Evolutionary conservation across 1,139 yeast species (phyloP), one percentile per base, ranked within the genome.

Genomic region (Geotrichum klebahnii): DNA sequence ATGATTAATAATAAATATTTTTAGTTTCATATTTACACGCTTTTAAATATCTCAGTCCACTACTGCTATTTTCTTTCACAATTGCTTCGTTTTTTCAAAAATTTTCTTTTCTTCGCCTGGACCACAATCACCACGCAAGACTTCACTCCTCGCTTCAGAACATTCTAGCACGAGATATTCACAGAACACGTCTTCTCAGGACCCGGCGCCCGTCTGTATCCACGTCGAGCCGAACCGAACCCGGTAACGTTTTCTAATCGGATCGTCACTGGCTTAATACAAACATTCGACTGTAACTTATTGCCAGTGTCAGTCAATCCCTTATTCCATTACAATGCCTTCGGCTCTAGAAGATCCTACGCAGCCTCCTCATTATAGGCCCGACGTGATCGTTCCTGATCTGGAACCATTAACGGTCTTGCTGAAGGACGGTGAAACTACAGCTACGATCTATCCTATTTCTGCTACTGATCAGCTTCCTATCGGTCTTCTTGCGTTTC

Each of bases 401-500:
- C 50, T 63, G 32, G 57, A 53, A 29, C 75, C 74, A 16, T 68
- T 77, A 59, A 86, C 96, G 0, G 87, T 89, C 2, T 69, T 87
- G 23, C 73, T 89, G 31, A 83, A 85, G 63, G 97, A 90, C 66
- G 92, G 92, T 10, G 90, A 85, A 61, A 88, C 96, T 0, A 81
- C 90, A 1, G 97, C 97, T 1, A 89, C 97, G 5, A 82, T 90
- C 54, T 88, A 88, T 62, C 97, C 98, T 2, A 78, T 90, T 19
- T 79, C 80, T 57, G 76, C 80, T 23, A 74, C 81, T 0, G 73
- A 72, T 24, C 70, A 75, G 45, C 71, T 92, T 12, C 97, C 97
- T 0, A 78, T 79, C 1, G 94, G 89, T 0, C 72, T 92, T 23
- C 67, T 88, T 44, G 84, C 85, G 19, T 89, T 90, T 63, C 66